Percentiles rank a stretch among this genome's conserved stretches.
phyloP scores from a whole-genome alignment of 108 stramenopile species.

The Skeletonema potamos region DNA sequence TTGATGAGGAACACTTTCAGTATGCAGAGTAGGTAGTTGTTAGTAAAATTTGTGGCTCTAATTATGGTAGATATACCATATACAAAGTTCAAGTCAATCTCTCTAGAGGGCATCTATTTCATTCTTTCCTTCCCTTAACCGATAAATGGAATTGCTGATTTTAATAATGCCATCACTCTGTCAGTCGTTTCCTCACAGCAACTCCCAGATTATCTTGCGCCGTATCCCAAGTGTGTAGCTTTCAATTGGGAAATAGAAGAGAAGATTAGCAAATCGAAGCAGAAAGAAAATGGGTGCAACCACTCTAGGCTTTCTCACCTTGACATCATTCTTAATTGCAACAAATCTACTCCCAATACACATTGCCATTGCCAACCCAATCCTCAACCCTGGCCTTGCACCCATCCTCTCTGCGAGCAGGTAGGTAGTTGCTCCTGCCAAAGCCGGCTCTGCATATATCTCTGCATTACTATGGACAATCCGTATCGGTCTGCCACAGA shows the following conservation, averaged over 20 bases:
- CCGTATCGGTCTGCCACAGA: constrained; percentile 32
- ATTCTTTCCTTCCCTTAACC: too few relatives aligned
- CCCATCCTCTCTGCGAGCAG: neutral
- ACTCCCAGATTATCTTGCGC: neutral
- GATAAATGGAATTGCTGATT: too few relatives aligned
- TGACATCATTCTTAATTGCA: neutral
- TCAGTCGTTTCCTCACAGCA: neutral
- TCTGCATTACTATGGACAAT: constrained; percentile 29
- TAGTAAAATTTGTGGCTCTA: too few relatives aligned
- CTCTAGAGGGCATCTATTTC: too few relatives aligned
- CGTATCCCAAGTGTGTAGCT: neutral
- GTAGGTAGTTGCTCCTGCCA: constrained; percentile 4
- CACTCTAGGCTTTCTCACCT: neutral
- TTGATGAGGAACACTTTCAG: too few relatives aligned
- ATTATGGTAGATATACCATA: too few relatives aligned
- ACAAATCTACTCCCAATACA: neutral
- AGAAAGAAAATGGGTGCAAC: neutral
- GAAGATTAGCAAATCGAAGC: neutral
- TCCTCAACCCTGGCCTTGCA: neutral
- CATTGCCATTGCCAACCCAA: neutral
- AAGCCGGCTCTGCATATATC: constrained; percentile 19
- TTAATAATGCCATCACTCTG: neutral
- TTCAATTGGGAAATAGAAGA: too few relatives aligned
- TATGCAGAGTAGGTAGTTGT: too few relatives aligned
- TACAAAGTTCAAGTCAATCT: too few relatives aligned